phyloP scores from a whole-genome alignment of 805 yeast species.

The Pichia phayaonensis region DNA sequence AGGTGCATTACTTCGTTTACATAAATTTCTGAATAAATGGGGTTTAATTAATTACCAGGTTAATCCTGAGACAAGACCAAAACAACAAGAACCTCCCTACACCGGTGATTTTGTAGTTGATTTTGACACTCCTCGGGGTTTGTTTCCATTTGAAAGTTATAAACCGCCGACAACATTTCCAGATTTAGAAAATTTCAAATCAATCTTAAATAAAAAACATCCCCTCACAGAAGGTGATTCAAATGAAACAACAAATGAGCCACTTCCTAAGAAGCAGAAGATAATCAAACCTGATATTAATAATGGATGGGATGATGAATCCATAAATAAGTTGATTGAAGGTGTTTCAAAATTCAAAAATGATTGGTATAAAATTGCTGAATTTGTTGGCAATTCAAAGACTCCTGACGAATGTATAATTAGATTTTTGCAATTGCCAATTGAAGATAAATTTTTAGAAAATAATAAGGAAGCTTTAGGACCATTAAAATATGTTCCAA shows the following conservation, averaged over 20 bases:
- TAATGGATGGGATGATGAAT: constrained; percentile 59
- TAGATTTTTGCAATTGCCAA: constrained; percentile 71
- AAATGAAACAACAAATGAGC: constrained; percentile 5
- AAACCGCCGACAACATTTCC: constrained; percentile 51
- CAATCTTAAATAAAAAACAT: background rate
- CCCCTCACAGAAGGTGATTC: background rate
- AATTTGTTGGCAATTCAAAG: constrained; percentile 50
- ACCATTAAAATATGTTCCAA: constrained; percentile 73
- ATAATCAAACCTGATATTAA: constrained; percentile 30
- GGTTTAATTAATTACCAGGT: constrained; percentile 91
- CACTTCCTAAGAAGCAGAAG: constrained; percentile 18
- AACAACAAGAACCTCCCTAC: constrained; percentile 60
- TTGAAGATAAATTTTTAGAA: constrained; percentile 65
- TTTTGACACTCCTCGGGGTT: constrained; percentile 85
- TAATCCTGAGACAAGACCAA: constrained; percentile 67
- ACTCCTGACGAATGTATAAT: constrained; percentile 74
- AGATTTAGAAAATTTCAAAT: constrained; percentile 24
- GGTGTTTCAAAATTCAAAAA: constrained; percentile 56
- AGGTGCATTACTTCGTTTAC: constrained; percentile 78
- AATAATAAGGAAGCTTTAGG: constrained; percentile 46
- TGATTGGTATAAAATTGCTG: constrained; percentile 76
- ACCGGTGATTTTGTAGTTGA: constrained; percentile 71
- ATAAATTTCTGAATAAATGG: constrained; percentile 81
- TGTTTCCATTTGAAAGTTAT: constrained; percentile 84
- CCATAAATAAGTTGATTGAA: constrained; percentile 50